A percentile compares a stretch with the other conserved stretches of the same genome.
These are phyloP conservation scores for Geosmithia morbida DNA, from an alignment of 2,329 filamentous ascomycete species.

Conservation along the genomic window DNA sequence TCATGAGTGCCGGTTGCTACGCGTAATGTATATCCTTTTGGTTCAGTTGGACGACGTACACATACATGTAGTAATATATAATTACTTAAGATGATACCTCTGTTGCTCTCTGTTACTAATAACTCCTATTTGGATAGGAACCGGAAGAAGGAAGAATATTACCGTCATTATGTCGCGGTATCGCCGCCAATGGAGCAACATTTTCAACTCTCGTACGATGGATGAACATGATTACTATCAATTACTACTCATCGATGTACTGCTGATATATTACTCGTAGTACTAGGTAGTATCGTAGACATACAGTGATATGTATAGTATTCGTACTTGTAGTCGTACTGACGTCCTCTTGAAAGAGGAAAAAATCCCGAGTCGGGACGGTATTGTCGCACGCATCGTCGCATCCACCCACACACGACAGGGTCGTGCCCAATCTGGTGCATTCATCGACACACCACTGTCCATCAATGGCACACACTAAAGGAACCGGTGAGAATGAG, in stretches of 20 bases:
- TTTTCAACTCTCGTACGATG: background rate
- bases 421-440: background rate
- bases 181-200: background rate
- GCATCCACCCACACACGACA: background rate
- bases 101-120: too few relatives aligned
- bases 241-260: too few relatives aligned
- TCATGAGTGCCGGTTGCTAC: background rate
- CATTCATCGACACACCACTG: background rate
- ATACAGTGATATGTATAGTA: too few relatives aligned
- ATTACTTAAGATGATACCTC: too few relatives aligned
- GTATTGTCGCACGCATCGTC: background rate
- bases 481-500: background rate
- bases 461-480: background rate
- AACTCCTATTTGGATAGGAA: too few relatives aligned
- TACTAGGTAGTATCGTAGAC: too few relatives aligned
- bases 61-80: too few relatives aligned
- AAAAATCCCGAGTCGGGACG: background rate
- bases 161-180: background rate
- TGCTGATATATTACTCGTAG: too few relatives aligned
- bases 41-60: too few relatives aligned
- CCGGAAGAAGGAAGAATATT: background rate
- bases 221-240: too few relatives aligned
- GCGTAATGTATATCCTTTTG: too few relatives aligned
- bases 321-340: too few relatives aligned
- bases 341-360: background rate